Conservation (phyloP, 176 grass and related monocot species). For the Urochloa ruziziensis region DNA sequence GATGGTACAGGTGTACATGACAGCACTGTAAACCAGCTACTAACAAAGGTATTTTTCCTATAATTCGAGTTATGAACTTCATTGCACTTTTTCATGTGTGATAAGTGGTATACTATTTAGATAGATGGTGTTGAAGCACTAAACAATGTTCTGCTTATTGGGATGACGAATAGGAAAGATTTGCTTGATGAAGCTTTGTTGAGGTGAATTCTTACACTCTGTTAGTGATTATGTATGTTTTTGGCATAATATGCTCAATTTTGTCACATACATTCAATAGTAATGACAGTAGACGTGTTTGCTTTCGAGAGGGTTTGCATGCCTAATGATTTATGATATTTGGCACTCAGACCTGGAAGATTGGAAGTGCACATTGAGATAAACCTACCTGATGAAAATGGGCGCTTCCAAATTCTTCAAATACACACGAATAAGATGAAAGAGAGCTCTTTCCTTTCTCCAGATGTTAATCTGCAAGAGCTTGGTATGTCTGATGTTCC, state of each 20-base stretch:
- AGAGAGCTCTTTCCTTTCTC: conserved; percentile 94
- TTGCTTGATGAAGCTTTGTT: conserved; percentile 93
- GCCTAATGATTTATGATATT: conserved; percentile 14
- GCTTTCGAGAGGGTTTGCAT: neutral
- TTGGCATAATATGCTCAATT: neutral
- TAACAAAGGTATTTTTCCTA: conserved; percentile 67
- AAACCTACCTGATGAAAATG: conserved; percentile 98
- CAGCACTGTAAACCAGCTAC: conserved; percentile 95
- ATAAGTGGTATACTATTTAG: conserved; percentile 44
- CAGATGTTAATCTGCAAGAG: conserved; percentile 83
- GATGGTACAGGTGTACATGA: conserved; percentile 97
- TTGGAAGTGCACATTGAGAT: conserved; percentile 99
- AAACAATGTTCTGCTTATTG: conserved; percentile 98
- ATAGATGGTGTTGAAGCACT: conserved; percentile 96
- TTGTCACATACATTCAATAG: neutral
- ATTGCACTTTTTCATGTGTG: neutral
- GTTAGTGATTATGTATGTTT: neutral
- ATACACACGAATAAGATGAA: conserved; percentile 98
- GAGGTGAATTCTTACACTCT: conserved; percentile 47
- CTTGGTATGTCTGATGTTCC: conserved; percentile 55
- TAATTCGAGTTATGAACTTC: neutral
- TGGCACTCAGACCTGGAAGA: conserved; percentile 65
- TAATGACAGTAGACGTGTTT: neutral
- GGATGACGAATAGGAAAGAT: conserved; percentile 98
- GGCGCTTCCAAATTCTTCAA: conserved; percentile 93